Evolutionary conservation across 331 rosid species (phyloP).

Genomic region (Telfairia occidentalis): DNA sequence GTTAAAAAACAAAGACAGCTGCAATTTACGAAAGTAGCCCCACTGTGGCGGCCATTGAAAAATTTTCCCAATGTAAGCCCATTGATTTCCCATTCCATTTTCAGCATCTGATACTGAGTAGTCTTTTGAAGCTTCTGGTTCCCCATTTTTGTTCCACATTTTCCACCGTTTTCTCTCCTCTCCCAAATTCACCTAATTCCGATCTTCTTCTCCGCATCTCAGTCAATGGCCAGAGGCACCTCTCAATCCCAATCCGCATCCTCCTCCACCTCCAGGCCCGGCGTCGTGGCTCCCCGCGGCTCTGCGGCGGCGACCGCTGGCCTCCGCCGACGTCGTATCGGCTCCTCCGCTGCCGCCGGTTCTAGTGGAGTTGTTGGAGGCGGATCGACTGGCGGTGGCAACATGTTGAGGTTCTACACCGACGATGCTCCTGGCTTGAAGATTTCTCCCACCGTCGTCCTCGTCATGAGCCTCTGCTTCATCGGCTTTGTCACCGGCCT

Average conservation of each 20-base stretch:
- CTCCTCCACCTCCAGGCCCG: constrained; percentile 50
- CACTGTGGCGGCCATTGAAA: no score
- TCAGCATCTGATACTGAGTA: background rate
- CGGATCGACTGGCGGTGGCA: constrained; percentile 45
- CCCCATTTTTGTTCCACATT: background rate
- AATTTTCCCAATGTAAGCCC: background rate
- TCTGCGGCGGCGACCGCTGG: constrained; percentile 86
- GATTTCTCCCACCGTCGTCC: constrained; percentile 78
- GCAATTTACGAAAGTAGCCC: background rate
- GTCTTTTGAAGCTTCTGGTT: background rate
- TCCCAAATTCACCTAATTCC: background rate
- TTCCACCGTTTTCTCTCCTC: background rate
- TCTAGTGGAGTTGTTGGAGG: constrained; percentile 20
- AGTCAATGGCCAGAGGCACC: constrained; percentile 61
- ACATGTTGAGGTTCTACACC: constrained; percentile 94
- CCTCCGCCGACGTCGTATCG: constrained; percentile 73
- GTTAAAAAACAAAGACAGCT: background rate
- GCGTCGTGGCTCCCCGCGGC: constrained; percentile 71
- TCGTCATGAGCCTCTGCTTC: constrained; percentile 88
- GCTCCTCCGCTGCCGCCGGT: constrained; percentile 19
- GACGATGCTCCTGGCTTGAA: constrained; percentile 92
- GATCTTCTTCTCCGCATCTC: background rate
- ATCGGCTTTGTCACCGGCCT: constrained; percentile 87
- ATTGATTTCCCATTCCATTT: background rate
- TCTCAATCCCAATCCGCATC: constrained; percentile 79